Percentiles rank a stretch among this genome's conserved stretches.
These are phyloP conservation scores for Rhododendron vialii DNA, from an alignment of 148 eudicot species.

Conservation along the genomic window DNA sequence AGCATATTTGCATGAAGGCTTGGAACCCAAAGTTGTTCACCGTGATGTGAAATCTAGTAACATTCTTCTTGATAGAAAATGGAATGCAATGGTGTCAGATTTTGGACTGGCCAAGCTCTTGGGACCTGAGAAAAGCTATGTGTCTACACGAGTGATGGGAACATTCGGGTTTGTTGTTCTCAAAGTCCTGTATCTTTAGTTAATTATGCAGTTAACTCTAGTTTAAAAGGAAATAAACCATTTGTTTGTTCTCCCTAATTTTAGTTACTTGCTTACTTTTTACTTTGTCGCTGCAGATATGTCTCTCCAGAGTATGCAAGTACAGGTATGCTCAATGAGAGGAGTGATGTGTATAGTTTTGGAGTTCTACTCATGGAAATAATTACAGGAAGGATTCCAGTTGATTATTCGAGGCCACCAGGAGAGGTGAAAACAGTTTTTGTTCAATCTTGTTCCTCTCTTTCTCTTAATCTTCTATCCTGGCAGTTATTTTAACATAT, in stretches of 20 bases:
- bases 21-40: conserved; percentile 97
- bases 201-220: neutral
- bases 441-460: neutral
- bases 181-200: neutral
- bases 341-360: conserved; percentile 87
- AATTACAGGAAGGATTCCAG: conserved; percentile 80
- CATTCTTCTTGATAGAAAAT: conserved; percentile 78
- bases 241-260: neutral
- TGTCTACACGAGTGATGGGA: conserved; percentile 97
- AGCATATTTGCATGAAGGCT: conserved; percentile 93
- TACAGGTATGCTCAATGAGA: conserved; percentile 93
- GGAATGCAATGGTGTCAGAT: conserved; percentile 91
- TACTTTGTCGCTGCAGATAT: conserved; percentile 42
- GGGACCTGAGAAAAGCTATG: conserved; percentile 87
- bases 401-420: conserved; percentile 87
- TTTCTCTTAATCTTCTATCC: neutral
- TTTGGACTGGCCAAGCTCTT: conserved; percentile 93
- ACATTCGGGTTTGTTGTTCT: conserved; percentile 73
- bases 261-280: neutral
- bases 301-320: conserved; percentile 99
- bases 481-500: neutral
- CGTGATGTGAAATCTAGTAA: conserved; percentile 97
- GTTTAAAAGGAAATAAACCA: neutral
- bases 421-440: conserved; percentile 58
- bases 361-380: conserved; percentile 93